These are phyloP conservation scores for Mycoemilia scoparia DNA, from an alignment of 192 early-diverging fungal species.

Conservation along the genomic window DNA sequence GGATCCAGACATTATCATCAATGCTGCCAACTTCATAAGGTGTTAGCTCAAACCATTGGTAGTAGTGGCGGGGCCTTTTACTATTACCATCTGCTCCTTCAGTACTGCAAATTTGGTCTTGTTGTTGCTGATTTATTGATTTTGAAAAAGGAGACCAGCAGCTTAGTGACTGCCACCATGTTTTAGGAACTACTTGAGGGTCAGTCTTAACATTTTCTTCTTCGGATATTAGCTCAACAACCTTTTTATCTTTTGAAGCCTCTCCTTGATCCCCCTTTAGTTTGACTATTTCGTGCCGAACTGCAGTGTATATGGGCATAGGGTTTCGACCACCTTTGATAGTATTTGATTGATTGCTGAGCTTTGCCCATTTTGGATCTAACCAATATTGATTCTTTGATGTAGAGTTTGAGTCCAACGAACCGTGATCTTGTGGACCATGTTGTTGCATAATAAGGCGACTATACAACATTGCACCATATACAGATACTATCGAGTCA, in stretches of 20 bases:
- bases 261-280: slow-evolving; percentile 2
- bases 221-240: too few relatives aligned
- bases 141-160: too few relatives aligned
- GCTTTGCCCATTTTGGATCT: slow-evolving; percentile 16
- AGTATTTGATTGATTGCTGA: slow-evolving; percentile 13
- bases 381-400: slow-evolving; percentile 5
- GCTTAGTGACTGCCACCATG: too few relatives aligned
- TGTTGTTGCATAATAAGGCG: slow-evolving; percentile 19
- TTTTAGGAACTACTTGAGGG: too few relatives aligned
- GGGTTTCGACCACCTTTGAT: slow-evolving; percentile 40
- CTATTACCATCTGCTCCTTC: background rate
- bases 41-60: slow-evolving; percentile 70
- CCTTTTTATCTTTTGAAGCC: background rate
- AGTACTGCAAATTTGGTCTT: slow-evolving; percentile 3
- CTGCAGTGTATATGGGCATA: slow-evolving; percentile 62
- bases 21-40: slow-evolving; percentile 66
- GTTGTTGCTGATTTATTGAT: slow-evolving; percentile 11
- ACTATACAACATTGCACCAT: slow-evolving; percentile 27
- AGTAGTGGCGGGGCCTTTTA: slow-evolving; percentile 8
- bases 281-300: slow-evolving; percentile 42
- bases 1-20: slow-evolving; percentile 55
- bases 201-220: too few relatives aligned
- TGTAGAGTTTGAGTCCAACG: background rate
- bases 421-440: background rate
- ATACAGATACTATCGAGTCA: slow-evolving; percentile 26